Evolutionary conservation across 1,139 yeast species (phyloP), one percentile per base, ranked within the genome.

Genomic region (Hemisphaericaspora subhashii): DNA sequence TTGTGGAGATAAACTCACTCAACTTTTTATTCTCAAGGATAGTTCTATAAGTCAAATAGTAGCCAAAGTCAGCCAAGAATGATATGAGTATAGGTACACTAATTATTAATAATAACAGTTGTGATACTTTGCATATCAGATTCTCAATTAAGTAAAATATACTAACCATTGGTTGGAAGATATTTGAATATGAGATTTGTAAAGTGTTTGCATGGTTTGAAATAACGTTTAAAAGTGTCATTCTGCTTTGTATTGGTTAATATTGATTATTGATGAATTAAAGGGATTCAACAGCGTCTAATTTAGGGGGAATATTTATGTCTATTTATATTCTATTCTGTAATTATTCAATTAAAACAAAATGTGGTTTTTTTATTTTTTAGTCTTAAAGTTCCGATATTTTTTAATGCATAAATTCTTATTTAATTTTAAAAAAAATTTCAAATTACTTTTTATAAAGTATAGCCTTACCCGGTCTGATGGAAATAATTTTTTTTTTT

Each of bases 11-110:
- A n/a, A 27, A 27, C 8, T 15, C 11, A 8, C 12, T 27, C 31
- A 27, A 27, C 8, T 12, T 11, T n/a, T 31, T 31, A n/a, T 13
- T 21, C 4, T 31, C 26, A 9, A 18, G 4, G 3, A 31, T 17
- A 2, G 11, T 25, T 22, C 33, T 31, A n/a, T 31, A 31, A 8
- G 26, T 31, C 20, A 31, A 17, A 15, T 20, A 27, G 10, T 14
- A 27, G 3, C 20, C n/a, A 15, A 34, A 34, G 21, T 34, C 37
- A n/a, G 23, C 29, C 15, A 20, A 15, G 16, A 34, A 12, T 12
- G 32, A 27, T 14, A 34, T 15, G 20, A 34, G 12, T 10, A 34
- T 34, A 6, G 37, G 37, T 4, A 34, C n/a, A n/a, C 31, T n/a
- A 18, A 34, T 14, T 20, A 34, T 10, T 28, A 34, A 27, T 22